Evolutionary conservation across 345 rosid species (phyloP).

Genomic region (Brassica juncea): DNA sequence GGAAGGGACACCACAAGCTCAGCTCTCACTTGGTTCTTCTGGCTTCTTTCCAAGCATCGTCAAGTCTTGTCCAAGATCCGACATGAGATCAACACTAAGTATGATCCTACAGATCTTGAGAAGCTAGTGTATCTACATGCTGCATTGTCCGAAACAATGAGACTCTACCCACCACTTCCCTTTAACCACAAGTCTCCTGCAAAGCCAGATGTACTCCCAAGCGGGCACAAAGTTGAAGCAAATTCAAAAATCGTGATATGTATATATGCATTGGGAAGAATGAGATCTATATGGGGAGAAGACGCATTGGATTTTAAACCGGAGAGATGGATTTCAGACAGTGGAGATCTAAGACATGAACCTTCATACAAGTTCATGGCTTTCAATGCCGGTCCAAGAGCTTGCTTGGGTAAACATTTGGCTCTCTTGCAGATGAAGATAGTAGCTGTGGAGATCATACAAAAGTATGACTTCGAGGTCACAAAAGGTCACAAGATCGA

Average conservation of each 20-base stretch:
- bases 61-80: background rate
- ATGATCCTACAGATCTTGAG: background rate
- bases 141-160: background rate
- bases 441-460: background rate
- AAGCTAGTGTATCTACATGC: slow-evolving; percentile 1
- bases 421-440: background rate
- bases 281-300: background rate
- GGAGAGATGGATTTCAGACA: background rate
- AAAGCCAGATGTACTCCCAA: background rate
- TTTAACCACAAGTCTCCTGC: background rate
- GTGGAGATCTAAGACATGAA: background rate
- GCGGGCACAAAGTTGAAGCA: background rate
- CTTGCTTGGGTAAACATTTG: background rate
- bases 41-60: slow-evolving; percentile 47
- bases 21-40: slow-evolving; percentile 45
- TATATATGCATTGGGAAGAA: background rate
- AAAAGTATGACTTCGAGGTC: background rate
- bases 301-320: background rate
- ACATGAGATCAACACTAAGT: background rate
- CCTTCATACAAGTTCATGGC: background rate
- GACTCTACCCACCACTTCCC: background rate
- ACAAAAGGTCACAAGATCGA: background rate
- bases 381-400: background rate
- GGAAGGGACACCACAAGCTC: slow-evolving; percentile 50
- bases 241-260: background rate